Conservation (phyloP, 176 grass and related monocot genomes). For the Triticum turgidum region DNA sequence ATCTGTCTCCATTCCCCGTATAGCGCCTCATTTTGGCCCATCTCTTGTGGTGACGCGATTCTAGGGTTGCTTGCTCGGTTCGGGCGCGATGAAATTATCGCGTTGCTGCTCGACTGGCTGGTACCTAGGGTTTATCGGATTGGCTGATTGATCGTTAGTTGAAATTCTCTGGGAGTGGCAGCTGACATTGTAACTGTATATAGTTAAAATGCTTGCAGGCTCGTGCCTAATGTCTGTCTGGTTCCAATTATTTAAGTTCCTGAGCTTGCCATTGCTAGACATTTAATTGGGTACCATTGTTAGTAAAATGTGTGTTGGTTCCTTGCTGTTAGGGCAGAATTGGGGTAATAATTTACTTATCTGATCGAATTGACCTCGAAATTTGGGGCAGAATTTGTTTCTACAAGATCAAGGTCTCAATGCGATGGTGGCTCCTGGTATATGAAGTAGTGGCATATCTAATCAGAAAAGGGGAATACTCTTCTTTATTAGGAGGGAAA, state of each 20-base stretch:
- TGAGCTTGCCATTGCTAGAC: not conserved
- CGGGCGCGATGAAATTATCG: not conserved
- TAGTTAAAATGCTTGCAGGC: slow-evolving; percentile 3
- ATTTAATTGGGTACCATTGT: not conserved
- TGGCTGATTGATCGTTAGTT: not conserved
- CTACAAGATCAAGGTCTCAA: not conserved
- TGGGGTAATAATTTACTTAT: not conserved
- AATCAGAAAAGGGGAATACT: not conserved
- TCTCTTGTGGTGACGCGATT: not conserved
- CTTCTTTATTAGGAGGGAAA: not conserved
- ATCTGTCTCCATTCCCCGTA: not conserved
- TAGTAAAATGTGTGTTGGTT: not conserved
- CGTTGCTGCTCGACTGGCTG: not conserved
- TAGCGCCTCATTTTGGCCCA: not conserved
- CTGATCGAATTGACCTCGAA: not conserved
- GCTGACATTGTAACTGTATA: not conserved
- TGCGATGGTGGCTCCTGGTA: not conserved
- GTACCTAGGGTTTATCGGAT: not conserved
- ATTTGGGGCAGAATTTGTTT: not conserved
- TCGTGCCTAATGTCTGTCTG: not conserved
- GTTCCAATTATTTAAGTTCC: not conserved
- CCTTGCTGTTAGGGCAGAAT: not conserved
- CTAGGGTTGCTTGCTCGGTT: slow-evolving; percentile 17
- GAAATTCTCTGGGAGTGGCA: not conserved
- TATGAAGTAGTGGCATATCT: not conserved